These are phyloP conservation scores for Vitis amurensis DNA, from an alignment of 164 flowering plant species.

Conservation along the genomic window DNA sequence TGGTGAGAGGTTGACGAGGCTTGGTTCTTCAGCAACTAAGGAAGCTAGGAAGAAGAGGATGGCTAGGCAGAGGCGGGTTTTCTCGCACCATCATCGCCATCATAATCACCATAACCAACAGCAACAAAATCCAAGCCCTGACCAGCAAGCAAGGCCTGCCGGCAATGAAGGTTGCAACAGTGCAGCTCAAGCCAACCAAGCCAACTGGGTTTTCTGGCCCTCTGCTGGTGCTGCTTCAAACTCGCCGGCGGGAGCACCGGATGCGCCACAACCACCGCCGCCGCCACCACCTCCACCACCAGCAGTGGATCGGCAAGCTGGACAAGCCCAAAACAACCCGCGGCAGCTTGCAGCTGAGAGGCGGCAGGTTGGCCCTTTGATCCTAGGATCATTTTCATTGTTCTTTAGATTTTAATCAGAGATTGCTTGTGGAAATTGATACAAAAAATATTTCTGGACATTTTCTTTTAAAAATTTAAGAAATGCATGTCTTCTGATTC, in stretches of 20 bases:
- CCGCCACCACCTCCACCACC: neutral
- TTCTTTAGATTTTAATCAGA: too few species aligned
- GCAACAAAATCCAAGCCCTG: conserved; percentile 12
- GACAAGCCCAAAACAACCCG: conserved; percentile 37
- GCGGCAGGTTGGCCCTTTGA: conserved; percentile 46
- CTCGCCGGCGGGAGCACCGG: conserved; percentile 13
- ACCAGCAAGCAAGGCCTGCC: conserved; percentile 30
- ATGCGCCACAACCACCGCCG: neutral
- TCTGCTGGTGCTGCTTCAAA: conserved; percentile 13
- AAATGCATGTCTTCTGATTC: neutral
- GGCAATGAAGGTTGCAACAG: conserved; percentile 25
- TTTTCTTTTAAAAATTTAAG: neutral
- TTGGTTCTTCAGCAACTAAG: conserved; percentile 78
- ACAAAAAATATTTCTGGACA: too few species aligned
- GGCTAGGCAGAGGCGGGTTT: conserved; percentile 76
- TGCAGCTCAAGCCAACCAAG: conserved; percentile 20
- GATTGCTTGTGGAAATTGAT: too few species aligned
- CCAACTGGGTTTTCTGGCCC: conserved; percentile 65
- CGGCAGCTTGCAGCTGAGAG: conserved; percentile 41
- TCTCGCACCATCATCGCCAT: conserved; percentile 43
- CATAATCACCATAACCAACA: conserved; percentile 29
- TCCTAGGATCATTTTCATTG: too few species aligned
- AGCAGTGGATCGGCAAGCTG: conserved; percentile 15
- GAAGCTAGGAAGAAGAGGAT: conserved; percentile 95
- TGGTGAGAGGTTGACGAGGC: conserved; percentile 41